These are phyloP conservation scores for Aspergillus quadrilineatus DNA, from an alignment of 2,329 filamentous ascomycete species.

Conservation along the genomic window DNA sequence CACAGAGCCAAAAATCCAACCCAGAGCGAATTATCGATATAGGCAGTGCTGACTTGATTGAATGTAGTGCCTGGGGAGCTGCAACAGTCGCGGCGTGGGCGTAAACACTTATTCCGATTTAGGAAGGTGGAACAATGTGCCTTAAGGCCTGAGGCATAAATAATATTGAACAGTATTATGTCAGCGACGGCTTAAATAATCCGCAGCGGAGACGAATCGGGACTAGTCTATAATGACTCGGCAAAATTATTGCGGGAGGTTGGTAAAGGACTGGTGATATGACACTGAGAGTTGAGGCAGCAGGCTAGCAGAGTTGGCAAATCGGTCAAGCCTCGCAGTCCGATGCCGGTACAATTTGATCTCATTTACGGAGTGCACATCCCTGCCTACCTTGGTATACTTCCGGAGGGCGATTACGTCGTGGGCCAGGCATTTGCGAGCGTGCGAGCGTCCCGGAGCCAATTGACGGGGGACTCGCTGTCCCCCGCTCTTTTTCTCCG, in stretches of 20 bases:
- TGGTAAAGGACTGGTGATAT: too few relatives aligned
- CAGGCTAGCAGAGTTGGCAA: background rate
- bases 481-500: constrained; percentile 15
- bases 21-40: background rate
- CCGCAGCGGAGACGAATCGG: background rate
- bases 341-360: background rate
- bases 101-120: constrained; percentile 41
- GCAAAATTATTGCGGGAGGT: too few relatives aligned
- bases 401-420: constrained; percentile 19
- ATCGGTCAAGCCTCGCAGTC: background rate
- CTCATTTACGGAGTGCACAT: constrained; percentile 1
- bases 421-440: constrained; percentile 16
- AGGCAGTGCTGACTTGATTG: background rate
- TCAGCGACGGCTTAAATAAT: constrained; percentile 3
- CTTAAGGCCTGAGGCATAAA: constrained; percentile 9
- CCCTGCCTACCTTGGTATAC: background rate
- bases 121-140: constrained; percentile 23
- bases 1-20: constrained; percentile 1
- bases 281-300: too few relatives aligned
- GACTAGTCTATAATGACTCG: background rate
- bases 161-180: too few relatives aligned
- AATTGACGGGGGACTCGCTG: constrained; percentile 19
- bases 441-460: constrained; percentile 13
- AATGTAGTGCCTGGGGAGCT: constrained; percentile 5
- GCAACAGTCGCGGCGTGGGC: background rate